Evolutionary conservation across 176 grass and related monocot genomes (phyloP), one percentile per base, ranked within the genome.

Genomic region (Aegilops bicornis): DNA sequence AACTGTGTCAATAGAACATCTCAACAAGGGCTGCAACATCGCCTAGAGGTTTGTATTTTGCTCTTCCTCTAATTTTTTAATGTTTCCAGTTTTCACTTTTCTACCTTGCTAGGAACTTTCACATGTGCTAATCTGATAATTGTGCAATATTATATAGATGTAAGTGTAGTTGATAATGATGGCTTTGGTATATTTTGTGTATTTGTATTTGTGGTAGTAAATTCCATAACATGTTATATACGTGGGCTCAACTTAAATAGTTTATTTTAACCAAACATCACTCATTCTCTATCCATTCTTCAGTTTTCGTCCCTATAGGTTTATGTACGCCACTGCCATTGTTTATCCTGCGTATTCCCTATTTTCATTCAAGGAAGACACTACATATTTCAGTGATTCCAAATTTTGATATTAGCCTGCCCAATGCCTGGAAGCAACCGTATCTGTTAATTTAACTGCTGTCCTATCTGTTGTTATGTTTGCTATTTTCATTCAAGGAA

Each of bases 1-100:
- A 87, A 80, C 5, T 98, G 96, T 82, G 91, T 96, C 35, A 98
- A 98, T 33, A 88, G 92, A 87, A 94, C 90, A 76, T 98, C 96
- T 37, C 93, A 98, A 64, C 90, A 98, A 63, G 96, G 92, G 17
- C 33, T 98, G 40, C 90, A 88, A 32, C 89, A 96, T 85, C 96
- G 90, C 19, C 59, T 98, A 31, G 96, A 98, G 96, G 96, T 98
- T 92, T 42, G 82, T 62, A 69, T 71, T 89, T 81, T 81, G 2
- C 62, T 17, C 65, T 82, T 73, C 2, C 39, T n/a, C 65, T 67
- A 47, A 20, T 62, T 10, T 60, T 56, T 36, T 56, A 12, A 67
- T 75, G 43, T 30, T 60, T 19, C 25, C 3, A 14, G 10, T 78
- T 73, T 42, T 42, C 32, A 58, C 42, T 33, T 35, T 84, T 76